Evolutionary conservation across 805 yeast species (phyloP), one percentile per base, ranked within the genome.

Genomic region (Kregervanrija fluxuum): DNA sequence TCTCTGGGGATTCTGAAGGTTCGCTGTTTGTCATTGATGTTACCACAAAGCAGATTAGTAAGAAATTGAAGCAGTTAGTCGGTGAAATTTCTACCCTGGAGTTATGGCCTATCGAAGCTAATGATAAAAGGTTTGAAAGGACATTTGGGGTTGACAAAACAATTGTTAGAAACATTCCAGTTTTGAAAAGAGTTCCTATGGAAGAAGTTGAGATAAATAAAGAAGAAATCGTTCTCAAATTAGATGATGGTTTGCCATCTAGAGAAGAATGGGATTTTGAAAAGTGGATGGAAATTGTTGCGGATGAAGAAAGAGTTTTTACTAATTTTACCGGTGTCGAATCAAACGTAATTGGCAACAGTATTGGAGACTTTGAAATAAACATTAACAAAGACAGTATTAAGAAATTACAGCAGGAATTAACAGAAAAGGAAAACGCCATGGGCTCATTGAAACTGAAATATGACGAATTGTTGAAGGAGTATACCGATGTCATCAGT

Each of bases 1-100:
- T 84, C 3, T 76, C 88, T 5, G 97, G 96, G 33, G 95, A 86
- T 57, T 61, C 72, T 0, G 56, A 53, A n/a, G 97, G 97, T 1
- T 70, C 75, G 30, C 77, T 86, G 2, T 74, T 75, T 35, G 70
- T 81, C 1, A 74, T 82, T 53, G 97, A 91, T 61, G 69, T 81
- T 5, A 74, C 71, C 12, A 79, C 91, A 1, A 80, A 76, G 55
- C 93, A 85, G 61, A 77, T 80, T 13, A 67, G 77, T 28, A 80
- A 77, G 56, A 72, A 76, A n/a, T 66, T 80, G 49, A 74, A 68
- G 45, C 62, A 56, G 34, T 38, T 60, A 41, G 53, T 56, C 28
- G 64, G 61, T 12, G 48, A 54, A 15, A 54, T 63, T 14, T 45
- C 61, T 3, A 54, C 50, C 41, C 35, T 65, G 14, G 49, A 54